Evolutionary conservation across 2,329 filamentous ascomycete genomes (phyloP), one percentile per base, ranked within the genome.

Genomic region (Aureobasidium musti): DNA sequence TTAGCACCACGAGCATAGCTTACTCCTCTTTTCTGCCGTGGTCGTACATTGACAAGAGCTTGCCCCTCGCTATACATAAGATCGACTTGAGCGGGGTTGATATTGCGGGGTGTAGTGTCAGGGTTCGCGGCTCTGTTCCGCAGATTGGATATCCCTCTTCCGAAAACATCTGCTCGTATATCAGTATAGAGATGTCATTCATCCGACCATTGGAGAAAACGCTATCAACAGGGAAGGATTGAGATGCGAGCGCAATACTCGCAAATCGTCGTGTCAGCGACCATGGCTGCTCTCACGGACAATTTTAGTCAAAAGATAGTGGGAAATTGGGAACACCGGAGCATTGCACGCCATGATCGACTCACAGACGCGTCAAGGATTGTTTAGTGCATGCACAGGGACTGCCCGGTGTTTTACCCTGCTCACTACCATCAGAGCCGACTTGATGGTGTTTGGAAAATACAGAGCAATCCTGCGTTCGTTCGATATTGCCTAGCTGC

Each of bases 41-140:
- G 37, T 45, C 2, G 3, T 26, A 65, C 17, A 17, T 45, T 19
- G 37, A 26, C 52, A 37, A 65, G 61, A 35, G 17, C 21, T 30
- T 39, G n/a, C 30, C 45, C 59, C 45, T 21, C 45, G 30, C 23
- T 47, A 63, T 63, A 50, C 33, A 50, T 33, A 52, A 8, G 37
- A 60, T 60, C 41, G 39, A 33, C 39, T 33, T 45, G 8, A 26
- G 28, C 30, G 30, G 43, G 57, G 43, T 35, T 23, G 37, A 3
- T 8, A 41, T 13, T 61, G 57, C 57, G 57, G 57, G 57, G 57
- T 61, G 57, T 21, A 26, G 14, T n/a, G n/a, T n/a, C n/a, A 23
- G 26, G 23, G 19, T 49, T 21, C 30, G 57, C 57, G 57, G 41
- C 30, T 19, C 23, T 26, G 57, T 61, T 61, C 57, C 57, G 57